phyloP scores from a whole-genome alignment of 2,329 filamentous ascomycete genomes.

The Colletotrichum liriopes region DNA sequence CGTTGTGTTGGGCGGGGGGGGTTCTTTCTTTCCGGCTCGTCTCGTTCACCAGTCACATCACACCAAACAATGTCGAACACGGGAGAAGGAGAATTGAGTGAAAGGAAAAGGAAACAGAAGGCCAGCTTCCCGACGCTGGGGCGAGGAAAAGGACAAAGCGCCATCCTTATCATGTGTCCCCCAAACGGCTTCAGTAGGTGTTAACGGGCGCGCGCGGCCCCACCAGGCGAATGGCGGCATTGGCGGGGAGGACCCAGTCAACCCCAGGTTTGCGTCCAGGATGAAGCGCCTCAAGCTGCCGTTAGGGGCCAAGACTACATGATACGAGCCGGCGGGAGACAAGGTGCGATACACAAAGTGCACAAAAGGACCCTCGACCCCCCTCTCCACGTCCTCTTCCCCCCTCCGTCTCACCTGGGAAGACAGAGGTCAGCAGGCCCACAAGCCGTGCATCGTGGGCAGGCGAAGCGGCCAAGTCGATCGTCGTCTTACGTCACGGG shows the following conservation, averaged over 20 bases:
- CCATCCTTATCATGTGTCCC: slow-evolving; percentile 28
- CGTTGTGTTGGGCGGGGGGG: background rate
- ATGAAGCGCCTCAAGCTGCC: slow-evolving; percentile 12
- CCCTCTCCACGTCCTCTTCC: background rate
- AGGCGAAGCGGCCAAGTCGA: slow-evolving; percentile 9
- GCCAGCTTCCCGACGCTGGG: slow-evolving; percentile 2
- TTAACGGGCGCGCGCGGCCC: slow-evolving; percentile 24
- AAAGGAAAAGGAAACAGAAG: background rate
- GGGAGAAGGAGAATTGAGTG: background rate
- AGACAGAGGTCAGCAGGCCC: slow-evolving; percentile 33
- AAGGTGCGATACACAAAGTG: background rate
- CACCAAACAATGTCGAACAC: background rate
- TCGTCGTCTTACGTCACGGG: slow-evolving; percentile 38
- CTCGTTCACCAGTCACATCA: slow-evolving; percentile 2
- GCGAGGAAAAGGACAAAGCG: slow-evolving; percentile 19
- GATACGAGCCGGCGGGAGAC: background rate
- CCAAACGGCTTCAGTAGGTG: slow-evolving; percentile 9
- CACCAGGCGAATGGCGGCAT: slow-evolving; percentile 30
- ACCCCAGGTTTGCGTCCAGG: slow-evolving; percentile 9
- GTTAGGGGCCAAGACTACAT: background rate
- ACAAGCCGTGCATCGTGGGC: slow-evolving; percentile 24
- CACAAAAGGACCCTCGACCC: background rate
- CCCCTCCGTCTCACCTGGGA: slow-evolving; percentile 11
- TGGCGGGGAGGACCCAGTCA: slow-evolving; percentile 39
- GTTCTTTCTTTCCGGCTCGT: background rate